A percentile compares a stretch with the other conserved stretches of the same genome.
These are phyloP conservation scores for Phytophthora sp. DNA, from an alignment of 352 stramenopile genomes.

Conservation along the genomic window DNA sequence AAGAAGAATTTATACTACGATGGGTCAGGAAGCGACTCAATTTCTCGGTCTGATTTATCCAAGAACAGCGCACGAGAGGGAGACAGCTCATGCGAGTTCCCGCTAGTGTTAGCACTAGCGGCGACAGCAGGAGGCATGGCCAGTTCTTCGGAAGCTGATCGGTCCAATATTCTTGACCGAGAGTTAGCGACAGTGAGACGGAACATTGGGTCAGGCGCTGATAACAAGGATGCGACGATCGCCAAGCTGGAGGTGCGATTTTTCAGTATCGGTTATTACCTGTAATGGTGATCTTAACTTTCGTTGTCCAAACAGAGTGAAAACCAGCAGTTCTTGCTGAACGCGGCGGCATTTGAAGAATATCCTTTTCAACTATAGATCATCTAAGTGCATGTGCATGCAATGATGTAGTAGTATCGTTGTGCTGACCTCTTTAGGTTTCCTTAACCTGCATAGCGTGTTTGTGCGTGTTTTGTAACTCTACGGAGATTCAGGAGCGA, in stretches of 20 bases:
- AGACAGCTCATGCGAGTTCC: slow-evolving; percentile 84
- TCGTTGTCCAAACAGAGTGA: slow-evolving; percentile 53
- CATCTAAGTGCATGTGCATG: slow-evolving; percentile 25
- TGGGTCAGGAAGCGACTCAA: slow-evolving; percentile 72
- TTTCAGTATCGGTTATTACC: no score
- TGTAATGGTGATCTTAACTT: not conserved
- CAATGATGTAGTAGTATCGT: not conserved
- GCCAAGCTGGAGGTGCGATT: slow-evolving; percentile 79
- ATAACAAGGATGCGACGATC: slow-evolving; percentile 58
- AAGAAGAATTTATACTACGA: slow-evolving; percentile 79
- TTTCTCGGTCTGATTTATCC: slow-evolving; percentile 69
- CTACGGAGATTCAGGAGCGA: slow-evolving; percentile 83
- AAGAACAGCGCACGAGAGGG: slow-evolving; percentile 69
- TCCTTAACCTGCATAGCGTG: slow-evolving; percentile 58
- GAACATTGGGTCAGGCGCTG: slow-evolving; percentile 40
- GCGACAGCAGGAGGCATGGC: slow-evolving; percentile 76
- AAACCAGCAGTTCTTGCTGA: slow-evolving; percentile 86
- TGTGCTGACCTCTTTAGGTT: slow-evolving; percentile 19
- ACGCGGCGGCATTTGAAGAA: slow-evolving; percentile 87
- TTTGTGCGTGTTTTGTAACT: slow-evolving; percentile 27
- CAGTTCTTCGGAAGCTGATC: slow-evolving; percentile 71
- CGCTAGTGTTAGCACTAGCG: slow-evolving; percentile 77
- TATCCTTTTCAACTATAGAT: slow-evolving; percentile 71
- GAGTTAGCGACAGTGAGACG: slow-evolving; percentile 62
- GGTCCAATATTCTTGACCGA: slow-evolving; percentile 62